Evolutionary conservation across 257 asterid genomes (phyloP), one percentile per base, ranked within the genome.

Genomic region (Solanum pinnatisectum): DNA sequence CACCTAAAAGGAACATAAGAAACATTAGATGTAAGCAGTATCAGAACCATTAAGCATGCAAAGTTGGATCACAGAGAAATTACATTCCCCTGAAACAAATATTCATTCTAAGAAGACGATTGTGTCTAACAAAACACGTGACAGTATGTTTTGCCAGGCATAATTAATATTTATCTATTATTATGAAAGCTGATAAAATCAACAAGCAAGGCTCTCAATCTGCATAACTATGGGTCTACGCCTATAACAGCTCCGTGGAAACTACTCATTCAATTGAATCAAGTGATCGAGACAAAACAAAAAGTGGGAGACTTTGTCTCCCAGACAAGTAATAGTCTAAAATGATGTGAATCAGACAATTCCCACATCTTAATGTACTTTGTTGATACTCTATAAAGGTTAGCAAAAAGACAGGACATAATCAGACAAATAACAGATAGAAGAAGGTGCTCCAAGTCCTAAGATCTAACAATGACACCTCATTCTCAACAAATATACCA

Each of bases 1-100:
- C 52, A 88, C 88, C 98, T 95, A 40, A 87, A 70, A 40, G 81
- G 88, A 79, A 79, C 40, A 79, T 6, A 81, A 46, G 85, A 49
- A 27, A 82, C 20, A 40, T 30, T 16, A 49, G 68, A 82, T 49
- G 18, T 10, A 82, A 30, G 70, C 85, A 16, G 44, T 30, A 18
- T 30, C 20, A 30, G 70, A 82, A 82, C 20, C 44, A 30, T 20
- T 27, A 82, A 30, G 30, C 11, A 82, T 27, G 40, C 42, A 9
- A 49, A 12, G 23, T 16, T 46, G n/a, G 16, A 81, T 46, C 42
- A 18, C 1, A 10, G 5, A 46, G 68, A 81, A 46, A 46, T 67
- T 46, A 46, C 18, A 30, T 10, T 49, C 42, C 40, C 68, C 68
- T 0, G 33, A 27, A 40, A 25, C 33, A 18, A 27, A 18, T 3